phyloP scores from a whole-genome alignment of 345 rosid species.

The Moricandia arvensis region DNA sequence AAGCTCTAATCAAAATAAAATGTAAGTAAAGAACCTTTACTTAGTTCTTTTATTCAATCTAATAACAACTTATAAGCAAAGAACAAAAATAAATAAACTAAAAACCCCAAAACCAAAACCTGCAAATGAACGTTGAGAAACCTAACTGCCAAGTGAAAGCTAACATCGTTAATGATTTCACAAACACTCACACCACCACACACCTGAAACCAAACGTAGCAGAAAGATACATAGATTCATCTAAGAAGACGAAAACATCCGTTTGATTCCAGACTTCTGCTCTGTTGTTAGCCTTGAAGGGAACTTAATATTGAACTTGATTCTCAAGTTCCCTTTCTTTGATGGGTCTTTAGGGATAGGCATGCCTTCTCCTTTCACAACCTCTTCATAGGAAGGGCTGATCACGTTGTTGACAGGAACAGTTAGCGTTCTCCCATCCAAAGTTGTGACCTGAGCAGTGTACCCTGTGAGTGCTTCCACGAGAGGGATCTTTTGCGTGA shows the following conservation, averaged over 20 bases:
- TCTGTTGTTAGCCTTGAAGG: conserved; percentile 64
- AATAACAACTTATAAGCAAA: neutral
- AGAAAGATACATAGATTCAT: conserved; percentile 3
- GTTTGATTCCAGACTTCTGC: conserved; percentile 78
- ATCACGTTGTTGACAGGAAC: conserved; percentile 61
- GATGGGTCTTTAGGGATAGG: conserved; percentile 73
- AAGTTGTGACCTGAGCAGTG: conserved; percentile 50
- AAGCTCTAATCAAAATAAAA: neutral
- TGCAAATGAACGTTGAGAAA: no score
- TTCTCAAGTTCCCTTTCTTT: conserved; percentile 67
- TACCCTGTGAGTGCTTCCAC: conserved; percentile 70
- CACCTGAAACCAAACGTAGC: conserved; percentile 16
- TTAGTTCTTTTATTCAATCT: neutral
- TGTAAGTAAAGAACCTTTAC: neutral
- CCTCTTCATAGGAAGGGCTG: conserved; percentile 72
- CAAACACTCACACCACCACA: neutral
- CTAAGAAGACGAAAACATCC: conserved; percentile 43
- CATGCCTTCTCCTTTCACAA: conserved; percentile 82
- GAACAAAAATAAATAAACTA: neutral
- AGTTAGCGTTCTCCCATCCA: conserved; percentile 68
- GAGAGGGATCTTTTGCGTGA: conserved; percentile 58
- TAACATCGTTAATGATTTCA: conserved; percentile 1
- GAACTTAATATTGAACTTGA: conserved; percentile 70
- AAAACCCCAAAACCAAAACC: neutral
- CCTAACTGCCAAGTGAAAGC: neutral